Percentiles rank a stretch among this genome's conserved stretches.
Evolutionary conservation across 1,284 basidiomycete species (phyloP).

Genomic region (Phlebopus sp.): DNA sequence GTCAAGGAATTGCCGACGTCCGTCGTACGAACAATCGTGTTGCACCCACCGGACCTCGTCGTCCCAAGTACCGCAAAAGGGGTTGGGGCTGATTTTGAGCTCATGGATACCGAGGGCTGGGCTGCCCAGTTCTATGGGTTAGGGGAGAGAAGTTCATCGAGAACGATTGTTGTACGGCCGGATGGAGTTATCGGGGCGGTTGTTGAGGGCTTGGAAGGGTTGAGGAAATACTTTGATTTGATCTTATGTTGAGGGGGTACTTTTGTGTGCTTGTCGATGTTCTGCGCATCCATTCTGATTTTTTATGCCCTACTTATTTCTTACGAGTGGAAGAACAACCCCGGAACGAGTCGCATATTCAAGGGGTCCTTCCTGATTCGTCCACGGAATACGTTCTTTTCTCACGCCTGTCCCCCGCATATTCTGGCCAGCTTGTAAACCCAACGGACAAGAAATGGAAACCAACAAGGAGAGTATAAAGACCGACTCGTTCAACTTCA

Average conservation of each 20-base stretch:
- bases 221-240: slow-evolving; percentile 4
- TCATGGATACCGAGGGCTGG: slow-evolving; percentile 1
- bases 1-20: neutral
- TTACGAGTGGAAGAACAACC: neutral
- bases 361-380: neutral
- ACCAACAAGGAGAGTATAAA: slow-evolving; percentile 11
- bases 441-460: slow-evolving; percentile 14
- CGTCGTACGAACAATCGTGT: neutral
- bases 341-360: too few relatives aligned
- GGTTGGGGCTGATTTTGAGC: neutral
- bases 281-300: too few relatives aligned
- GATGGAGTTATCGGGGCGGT: slow-evolving; percentile 5
- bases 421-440: neutral
- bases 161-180: slow-evolving; percentile 3
- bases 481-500: slow-evolving; percentile 3
- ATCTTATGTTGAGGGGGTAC: neutral
- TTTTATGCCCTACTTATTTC: neutral
- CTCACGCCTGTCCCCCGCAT: neutral
- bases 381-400: neutral
- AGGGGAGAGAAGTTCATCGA: neutral
- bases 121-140: neutral
- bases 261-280: too few relatives aligned
- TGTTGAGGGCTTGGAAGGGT: slow-evolving; percentile 1
- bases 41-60: neutral
- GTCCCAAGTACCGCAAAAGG: too few relatives aligned